Percentiles rank a stretch among this genome's conserved stretches.
These are phyloP conservation scores for Cryptococcus sp. DNA, from an alignment of 1,284 basidiomycete species.

Conservation along the genomic window DNA sequence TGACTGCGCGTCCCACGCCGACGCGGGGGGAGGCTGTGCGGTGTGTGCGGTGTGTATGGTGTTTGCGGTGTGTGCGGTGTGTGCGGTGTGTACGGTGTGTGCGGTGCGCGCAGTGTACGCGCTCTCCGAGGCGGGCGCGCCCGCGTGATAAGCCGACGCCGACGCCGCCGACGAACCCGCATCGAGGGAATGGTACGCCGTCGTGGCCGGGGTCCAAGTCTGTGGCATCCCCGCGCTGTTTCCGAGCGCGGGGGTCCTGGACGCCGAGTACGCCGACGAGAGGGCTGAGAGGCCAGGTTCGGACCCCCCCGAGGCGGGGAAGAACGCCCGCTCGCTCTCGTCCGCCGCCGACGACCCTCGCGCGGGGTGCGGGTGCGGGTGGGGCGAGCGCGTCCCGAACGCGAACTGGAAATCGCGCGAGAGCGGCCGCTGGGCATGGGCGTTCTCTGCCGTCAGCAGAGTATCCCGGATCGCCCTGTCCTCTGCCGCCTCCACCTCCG, in stretches of 20 bases:
- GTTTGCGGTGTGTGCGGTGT: background rate
- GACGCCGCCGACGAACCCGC: no score
- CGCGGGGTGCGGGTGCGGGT: no score
- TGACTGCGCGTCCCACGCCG: background rate
- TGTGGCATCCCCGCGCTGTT: no score
- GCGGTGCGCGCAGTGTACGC: constrained; percentile 6
- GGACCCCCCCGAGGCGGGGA: no score
- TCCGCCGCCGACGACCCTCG: no score
- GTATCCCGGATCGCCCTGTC: constrained; percentile 6
- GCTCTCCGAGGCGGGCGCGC: background rate
- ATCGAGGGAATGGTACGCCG: background rate
- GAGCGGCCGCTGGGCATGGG: constrained; percentile 22
- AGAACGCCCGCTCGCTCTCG: background rate
- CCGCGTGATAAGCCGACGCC: constrained; percentile 3
- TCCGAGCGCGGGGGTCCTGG: no score
- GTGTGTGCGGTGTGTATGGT: background rate
- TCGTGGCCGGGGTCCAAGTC: background rate
- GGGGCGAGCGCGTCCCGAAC: constrained; percentile 33
- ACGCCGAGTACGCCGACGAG: no score
- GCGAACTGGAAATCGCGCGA: constrained; percentile 42
- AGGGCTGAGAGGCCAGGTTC: no score
- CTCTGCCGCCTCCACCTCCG: no score
- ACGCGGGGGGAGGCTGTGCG: no score
- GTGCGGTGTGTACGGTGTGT: background rate
- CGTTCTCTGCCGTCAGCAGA: constrained; percentile 27